These are phyloP conservation scores for Pythium scleroteichum DNA, from an alignment of 352 stramenopile species.

Conservation along the genomic window DNA sequence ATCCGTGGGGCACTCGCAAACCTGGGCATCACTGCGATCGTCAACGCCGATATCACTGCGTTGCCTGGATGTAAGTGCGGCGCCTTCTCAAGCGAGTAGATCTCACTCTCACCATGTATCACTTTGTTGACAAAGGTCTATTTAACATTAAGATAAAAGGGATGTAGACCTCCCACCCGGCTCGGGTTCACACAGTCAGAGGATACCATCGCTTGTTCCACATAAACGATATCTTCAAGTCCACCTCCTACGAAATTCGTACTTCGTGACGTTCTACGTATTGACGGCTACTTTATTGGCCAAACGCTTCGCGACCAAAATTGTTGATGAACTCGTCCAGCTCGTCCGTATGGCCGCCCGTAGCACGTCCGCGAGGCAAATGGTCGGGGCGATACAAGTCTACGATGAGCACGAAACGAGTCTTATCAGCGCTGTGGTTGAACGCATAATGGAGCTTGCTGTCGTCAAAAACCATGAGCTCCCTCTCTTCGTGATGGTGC, in stretches of 20 bases:
- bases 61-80: constrained; percentile 92
- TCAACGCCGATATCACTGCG: constrained; percentile 93
- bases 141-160: constrained; percentile 92
- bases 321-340: constrained; percentile 88
- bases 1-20: constrained; percentile 95
- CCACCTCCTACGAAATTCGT: too few relatives aligned
- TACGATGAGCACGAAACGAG: constrained; percentile 83
- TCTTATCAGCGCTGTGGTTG: constrained; percentile 71
- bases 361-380: constrained; percentile 74
- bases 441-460: constrained; percentile 90
- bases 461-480: constrained; percentile 91
- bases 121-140: constrained; percentile 60
- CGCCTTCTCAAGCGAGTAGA: too few relatives aligned
- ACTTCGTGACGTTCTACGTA: too few relatives aligned
- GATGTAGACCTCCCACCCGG: constrained; percentile 35
- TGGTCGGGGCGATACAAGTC: constrained; percentile 86
- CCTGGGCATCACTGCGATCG: constrained; percentile 93
- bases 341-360: constrained; percentile 85
- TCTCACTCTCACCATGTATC: too few relatives aligned
- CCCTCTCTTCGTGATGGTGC: constrained; percentile 62
- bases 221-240: too few relatives aligned
- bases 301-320: constrained; percentile 63
- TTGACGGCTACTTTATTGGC: background rate
- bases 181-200: background rate
- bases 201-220: background rate